Evolutionary conservation across 768 basidiomycete species (phyloP), one percentile per base, ranked within the genome.

Genomic region (Gloeostereum incarnatum): DNA sequence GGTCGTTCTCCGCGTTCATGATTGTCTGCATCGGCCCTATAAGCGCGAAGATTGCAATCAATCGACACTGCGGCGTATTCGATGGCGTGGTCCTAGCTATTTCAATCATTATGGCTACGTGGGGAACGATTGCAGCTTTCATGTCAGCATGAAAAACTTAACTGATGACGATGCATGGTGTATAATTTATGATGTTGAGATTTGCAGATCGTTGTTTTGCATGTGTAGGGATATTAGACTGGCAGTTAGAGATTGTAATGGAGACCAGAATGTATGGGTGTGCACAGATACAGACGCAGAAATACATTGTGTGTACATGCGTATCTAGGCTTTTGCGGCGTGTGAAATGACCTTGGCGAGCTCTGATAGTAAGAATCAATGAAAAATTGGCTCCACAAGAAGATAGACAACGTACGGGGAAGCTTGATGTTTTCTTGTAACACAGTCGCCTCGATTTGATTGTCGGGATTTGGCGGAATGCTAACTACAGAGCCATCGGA

Each of bases 391-490:
- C 17, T 29, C 22, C 5, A 42, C 6, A 40, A 44, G 17, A 26
- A 38, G 26, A 17, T 36, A 25, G 10, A 16, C 11, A n/a, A 68
- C 87, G 47, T 61, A 89, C 88, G 88, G 41, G 80, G 75, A 45
- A 91, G 65, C 55, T 78, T 81, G 51, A 91, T 80, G 48, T 68
- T 74, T 59, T 91, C 88, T 56, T 86, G 85, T 18, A 89, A 81
- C 35, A 91, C 71, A 1, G 84, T 82, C 0, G 88, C 83, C 50
- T 84, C 79, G 48, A 90, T 85, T 51, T 87, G 85, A 57, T 91
- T 91, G 59, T 91, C 88, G 10, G 82, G 81, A 57, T 90, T 91
- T 31, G 78, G 71, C 17, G 89, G 88, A 39, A 91, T 65, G 11
- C 58, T 62, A 36, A 89, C 66, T n/a, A 78, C 71, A 11, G 68